These are phyloP conservation scores for Paulownia fortunei DNA, from an alignment of 257 asterid genomes.

Conservation along the genomic window DNA sequence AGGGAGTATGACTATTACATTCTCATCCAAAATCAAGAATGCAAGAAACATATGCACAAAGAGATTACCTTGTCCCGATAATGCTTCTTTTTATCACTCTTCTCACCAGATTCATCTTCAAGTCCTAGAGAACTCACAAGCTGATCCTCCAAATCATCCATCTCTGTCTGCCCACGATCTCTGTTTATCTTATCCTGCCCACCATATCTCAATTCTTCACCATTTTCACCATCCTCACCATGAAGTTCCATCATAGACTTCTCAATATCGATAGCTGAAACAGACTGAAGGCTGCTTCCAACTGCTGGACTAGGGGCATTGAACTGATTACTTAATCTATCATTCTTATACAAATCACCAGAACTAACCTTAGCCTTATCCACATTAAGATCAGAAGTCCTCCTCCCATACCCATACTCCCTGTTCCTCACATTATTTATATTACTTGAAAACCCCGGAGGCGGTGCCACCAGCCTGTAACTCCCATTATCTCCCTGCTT, in stretches of 20 bases:
- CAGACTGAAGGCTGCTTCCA: constrained; percentile 47
- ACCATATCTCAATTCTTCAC: constrained; percentile 33
- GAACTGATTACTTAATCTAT: constrained; percentile 38
- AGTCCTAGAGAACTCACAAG: constrained; percentile 51
- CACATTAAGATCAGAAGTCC: constrained; percentile 43
- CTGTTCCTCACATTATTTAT: constrained; percentile 37
- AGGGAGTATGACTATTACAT: background rate
- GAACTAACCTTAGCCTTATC: constrained; percentile 42
- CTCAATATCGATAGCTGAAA: constrained; percentile 46
- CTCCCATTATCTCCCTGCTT: constrained; percentile 43
- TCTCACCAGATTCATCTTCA: constrained; percentile 59
- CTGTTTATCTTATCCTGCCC: constrained; percentile 33
- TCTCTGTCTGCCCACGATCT: constrained; percentile 30
- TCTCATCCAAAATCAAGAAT: constrained; percentile 4
- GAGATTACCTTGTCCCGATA: constrained; percentile 68
- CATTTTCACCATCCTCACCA: constrained; percentile 30
- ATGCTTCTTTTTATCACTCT: constrained; percentile 55
- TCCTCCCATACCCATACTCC: constrained; percentile 39
- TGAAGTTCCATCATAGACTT: constrained; percentile 48
- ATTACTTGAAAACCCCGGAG: constrained; percentile 58
- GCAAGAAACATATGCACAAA: background rate
- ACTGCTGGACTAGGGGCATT: constrained; percentile 47
- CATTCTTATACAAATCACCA: constrained; percentile 33
- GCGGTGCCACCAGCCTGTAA: constrained; percentile 43
- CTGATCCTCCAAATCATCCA: constrained; percentile 62